Evolutionary conservation across 257 asterid species (phyloP), one percentile per base, ranked within the genome.

Genomic region (Nicotiana noctiflora): DNA sequence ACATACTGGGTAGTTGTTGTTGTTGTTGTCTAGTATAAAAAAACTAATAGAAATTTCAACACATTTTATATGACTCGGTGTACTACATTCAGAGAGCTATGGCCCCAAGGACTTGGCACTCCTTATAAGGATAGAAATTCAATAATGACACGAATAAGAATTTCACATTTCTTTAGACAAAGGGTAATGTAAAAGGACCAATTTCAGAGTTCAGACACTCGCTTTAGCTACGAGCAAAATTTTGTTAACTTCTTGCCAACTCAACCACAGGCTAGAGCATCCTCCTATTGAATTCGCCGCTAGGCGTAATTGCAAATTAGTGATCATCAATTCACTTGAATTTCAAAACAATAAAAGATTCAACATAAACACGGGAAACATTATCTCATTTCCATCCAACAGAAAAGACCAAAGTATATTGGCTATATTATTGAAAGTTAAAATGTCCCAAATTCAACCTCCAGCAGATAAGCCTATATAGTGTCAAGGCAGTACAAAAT

Each of bases 401-500:
- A 44, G 37, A 70, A 12, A 27, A 21, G 76, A 68, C 5, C 31
- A 19, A 68, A 40, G 53, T 40, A 32, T 40, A 68, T 19, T 37
- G 19, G 77, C 55, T 2, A 68, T 63, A 40, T 40, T 68, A 68
- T 68, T 68, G 32, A 68, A 68, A 68, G 34, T 11, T 19, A 25
- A 68, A 68, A 68, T 13, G 76, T 68, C 56, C 32, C 57, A 34
- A 25, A 67, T 66, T 40, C 61, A 31, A 80, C 81, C 53, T 77
- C 64, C 82, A 52, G 46, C 25, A 65, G 29, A 23, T 74, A 23
- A 57, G 34, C 63, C 29, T 23, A n/a, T 40, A 25, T 25, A 44
- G 46, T 85, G 67, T 52, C 57, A 61, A 34, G 78, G 79, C 80
- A 82, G 63, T 78, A 78, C 46, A 60, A 19, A 55, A 25, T n/a